These are phyloP conservation scores for Blakeslea trispora DNA, from an alignment of 371 early-diverging fungal species.

Conservation along the genomic window DNA sequence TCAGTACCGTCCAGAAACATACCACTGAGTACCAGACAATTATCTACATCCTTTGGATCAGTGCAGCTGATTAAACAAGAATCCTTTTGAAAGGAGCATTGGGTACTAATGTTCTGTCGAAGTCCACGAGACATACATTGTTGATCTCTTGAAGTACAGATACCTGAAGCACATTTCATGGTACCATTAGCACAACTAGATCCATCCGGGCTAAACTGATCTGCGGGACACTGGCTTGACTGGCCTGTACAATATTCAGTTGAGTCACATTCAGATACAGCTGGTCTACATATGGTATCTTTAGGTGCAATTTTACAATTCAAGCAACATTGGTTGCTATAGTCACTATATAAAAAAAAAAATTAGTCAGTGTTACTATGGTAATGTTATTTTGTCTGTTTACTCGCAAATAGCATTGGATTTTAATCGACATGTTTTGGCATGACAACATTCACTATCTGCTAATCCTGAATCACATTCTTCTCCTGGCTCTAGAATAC, in stretches of 20 bases:
- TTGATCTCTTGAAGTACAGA: conserved; percentile 85
- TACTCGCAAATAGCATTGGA: conserved; percentile 74
- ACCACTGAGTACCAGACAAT: conserved; percentile 70
- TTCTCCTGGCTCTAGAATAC: conserved; percentile 87
- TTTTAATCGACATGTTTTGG: conserved; percentile 79
- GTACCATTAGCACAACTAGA: conserved; percentile 62
- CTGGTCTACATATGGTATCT: conserved; percentile 74
- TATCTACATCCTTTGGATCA: conserved; percentile 51
- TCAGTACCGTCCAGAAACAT: conserved; percentile 88
- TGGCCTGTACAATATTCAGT: conserved; percentile 82
- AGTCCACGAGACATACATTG: conserved; percentile 75
- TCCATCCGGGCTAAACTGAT: conserved; percentile 70
- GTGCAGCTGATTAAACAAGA: conserved; percentile 73
- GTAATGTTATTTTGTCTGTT: no score
- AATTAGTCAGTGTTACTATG: not conserved
- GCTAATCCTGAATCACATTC: conserved; percentile 92
- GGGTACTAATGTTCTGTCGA: conserved; percentile 54
- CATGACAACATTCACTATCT: conserved; percentile 82
- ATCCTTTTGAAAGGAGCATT: conserved; percentile 54
- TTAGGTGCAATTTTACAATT: conserved; percentile 70
- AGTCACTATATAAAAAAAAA: conserved; percentile 53
- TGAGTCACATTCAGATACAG: conserved; percentile 83
- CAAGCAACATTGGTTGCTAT: conserved; percentile 84
- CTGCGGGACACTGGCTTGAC: conserved; percentile 73
- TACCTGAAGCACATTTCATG: conserved; percentile 83